Conservation (phyloP, 2,329 filamentous ascomycete genomes). For the Chlorencoelia australis region DNA sequence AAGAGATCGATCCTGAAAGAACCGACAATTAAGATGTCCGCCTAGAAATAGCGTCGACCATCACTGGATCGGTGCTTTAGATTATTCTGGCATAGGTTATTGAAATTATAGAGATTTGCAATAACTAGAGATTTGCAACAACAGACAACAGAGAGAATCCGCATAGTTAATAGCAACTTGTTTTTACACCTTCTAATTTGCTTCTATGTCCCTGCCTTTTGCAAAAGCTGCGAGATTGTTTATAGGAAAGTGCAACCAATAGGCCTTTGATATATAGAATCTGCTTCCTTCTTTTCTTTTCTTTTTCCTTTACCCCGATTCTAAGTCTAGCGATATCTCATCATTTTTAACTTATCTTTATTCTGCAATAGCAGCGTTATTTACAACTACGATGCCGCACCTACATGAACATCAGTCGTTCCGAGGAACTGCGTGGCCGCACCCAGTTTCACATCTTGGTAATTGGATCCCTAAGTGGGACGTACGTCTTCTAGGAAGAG, state of each 20-base stretch:
- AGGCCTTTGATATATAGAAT: slow-evolving; percentile 3
- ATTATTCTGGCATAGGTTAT: slow-evolving; percentile 6
- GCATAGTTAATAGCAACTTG: not conserved
- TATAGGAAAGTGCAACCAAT: slow-evolving; percentile 1
- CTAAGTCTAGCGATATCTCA: slow-evolving; percentile 1
- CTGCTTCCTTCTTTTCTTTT: not conserved
- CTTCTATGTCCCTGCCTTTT: slow-evolving; percentile 2
- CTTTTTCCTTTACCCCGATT: slow-evolving; percentile 1
- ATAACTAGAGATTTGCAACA: too few relatives aligned
- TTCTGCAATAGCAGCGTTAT: slow-evolving; percentile 1
- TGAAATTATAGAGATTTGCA: slow-evolving; percentile 10
- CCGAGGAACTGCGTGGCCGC: slow-evolving; percentile 1
- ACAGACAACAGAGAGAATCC: slow-evolving; percentile 2
- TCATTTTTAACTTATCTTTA: slow-evolving; percentile 1
- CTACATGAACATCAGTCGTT: slow-evolving; percentile 1
- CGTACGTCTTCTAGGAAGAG: slow-evolving; percentile 3
- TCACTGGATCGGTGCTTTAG: slow-evolving; percentile 3
- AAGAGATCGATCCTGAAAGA: slow-evolving; percentile 4
- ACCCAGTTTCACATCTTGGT: slow-evolving; percentile 2
- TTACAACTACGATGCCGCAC: slow-evolving; percentile 1
- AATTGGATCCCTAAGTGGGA: slow-evolving; percentile 1
- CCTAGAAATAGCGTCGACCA: slow-evolving; percentile 4
- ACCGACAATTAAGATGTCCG: not conserved
- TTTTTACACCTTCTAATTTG: not conserved
- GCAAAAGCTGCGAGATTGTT: slow-evolving; percentile 2